These are phyloP conservation scores for Royoungia palumana DNA, from an alignment of 768 basidiomycete species.

Conservation along the genomic window DNA sequence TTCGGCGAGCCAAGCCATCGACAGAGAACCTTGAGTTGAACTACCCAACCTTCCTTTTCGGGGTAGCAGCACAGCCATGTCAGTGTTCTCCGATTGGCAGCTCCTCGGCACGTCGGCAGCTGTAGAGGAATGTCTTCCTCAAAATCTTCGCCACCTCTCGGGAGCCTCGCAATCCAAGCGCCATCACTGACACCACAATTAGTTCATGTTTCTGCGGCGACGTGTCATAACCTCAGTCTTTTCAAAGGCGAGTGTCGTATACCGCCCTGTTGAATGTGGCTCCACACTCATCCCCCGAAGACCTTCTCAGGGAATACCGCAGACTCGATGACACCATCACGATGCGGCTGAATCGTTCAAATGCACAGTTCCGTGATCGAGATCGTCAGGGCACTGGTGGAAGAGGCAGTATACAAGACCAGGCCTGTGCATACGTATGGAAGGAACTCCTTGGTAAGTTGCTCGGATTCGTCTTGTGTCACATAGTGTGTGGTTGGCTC, in stretches of 20 bases:
- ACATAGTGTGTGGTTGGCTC: constrained; percentile 15
- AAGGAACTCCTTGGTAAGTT: constrained; percentile 70
- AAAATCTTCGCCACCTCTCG: constrained; percentile 48
- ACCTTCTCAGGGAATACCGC: constrained; percentile 79
- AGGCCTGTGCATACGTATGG: constrained; percentile 76
- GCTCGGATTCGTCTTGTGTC: constrained; percentile 6
- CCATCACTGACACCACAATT: constrained; percentile 56
- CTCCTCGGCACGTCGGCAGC: constrained; percentile 27
- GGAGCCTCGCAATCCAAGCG: constrained; percentile 67
- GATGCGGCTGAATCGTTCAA: constrained; percentile 78
- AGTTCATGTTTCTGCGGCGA: constrained; percentile 69
- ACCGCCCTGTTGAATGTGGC: constrained; percentile 4
- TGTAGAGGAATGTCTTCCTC: constrained; percentile 35
- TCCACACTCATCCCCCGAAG: constrained; percentile 37
- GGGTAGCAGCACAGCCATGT: constrained; percentile 15
- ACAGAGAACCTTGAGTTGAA: background rate
- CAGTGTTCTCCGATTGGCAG: constrained; percentile 21
- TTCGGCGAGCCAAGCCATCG: too few species aligned
- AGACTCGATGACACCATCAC: constrained; percentile 75
- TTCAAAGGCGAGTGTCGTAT: constrained; percentile 56
- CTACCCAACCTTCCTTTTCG: constrained; percentile 33
- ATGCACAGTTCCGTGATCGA: constrained; percentile 70
- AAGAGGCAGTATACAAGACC: constrained; percentile 60
- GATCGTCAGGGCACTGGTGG: constrained; percentile 49
- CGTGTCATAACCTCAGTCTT: constrained; percentile 69